Evolutionary conservation across 2,329 filamentous ascomycete species (phyloP).

Genomic region (Dactylonectria estremocensis): DNA sequence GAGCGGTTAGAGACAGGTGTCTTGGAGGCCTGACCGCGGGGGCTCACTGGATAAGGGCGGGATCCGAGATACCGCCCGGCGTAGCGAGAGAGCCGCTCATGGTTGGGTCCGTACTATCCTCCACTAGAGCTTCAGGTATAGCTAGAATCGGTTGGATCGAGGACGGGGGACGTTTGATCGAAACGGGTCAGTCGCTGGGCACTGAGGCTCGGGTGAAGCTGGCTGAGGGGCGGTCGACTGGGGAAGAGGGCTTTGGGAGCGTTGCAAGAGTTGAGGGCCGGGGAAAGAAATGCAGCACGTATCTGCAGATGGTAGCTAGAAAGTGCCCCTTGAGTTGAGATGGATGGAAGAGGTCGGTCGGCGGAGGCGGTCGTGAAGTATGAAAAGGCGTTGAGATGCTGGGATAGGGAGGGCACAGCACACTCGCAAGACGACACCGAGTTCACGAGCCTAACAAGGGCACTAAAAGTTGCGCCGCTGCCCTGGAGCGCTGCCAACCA

Average conservation of each 20-base stretch:
- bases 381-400: conserved; percentile 46
- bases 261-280: conserved; percentile 31
- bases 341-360: conserved; percentile 26
- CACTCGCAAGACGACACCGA: conserved; percentile 51
- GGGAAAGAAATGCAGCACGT: conserved; percentile 4
- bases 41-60: conserved; percentile 74
- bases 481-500: conserved; percentile 37
- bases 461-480: conserved; percentile 47
- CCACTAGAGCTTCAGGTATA: conserved; percentile 28
- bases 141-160: conserved; percentile 33
- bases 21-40: conserved; percentile 34
- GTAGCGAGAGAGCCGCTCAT: conserved; percentile 59
- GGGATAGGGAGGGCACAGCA: conserved; percentile 48
- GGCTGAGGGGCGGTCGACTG: conserved; percentile 42
- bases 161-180: conserved; percentile 30
- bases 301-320: conserved; percentile 11
- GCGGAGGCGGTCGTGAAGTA: conserved; percentile 39
- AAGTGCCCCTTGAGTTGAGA: conserved; percentile 15
- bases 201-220: conserved; percentile 8
- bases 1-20: conserved; percentile 41
- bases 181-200: conserved; percentile 30
- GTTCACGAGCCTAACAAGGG: conserved; percentile 52
- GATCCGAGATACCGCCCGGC: conserved; percentile 75
- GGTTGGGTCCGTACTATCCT: conserved; percentile 37
- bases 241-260: conserved; percentile 33